Evolutionary conservation across 495 filamentous ascomycete genomes (phyloP), one percentile per base, ranked within the genome.

Genomic region (Sporormia fimetaria): DNA sequence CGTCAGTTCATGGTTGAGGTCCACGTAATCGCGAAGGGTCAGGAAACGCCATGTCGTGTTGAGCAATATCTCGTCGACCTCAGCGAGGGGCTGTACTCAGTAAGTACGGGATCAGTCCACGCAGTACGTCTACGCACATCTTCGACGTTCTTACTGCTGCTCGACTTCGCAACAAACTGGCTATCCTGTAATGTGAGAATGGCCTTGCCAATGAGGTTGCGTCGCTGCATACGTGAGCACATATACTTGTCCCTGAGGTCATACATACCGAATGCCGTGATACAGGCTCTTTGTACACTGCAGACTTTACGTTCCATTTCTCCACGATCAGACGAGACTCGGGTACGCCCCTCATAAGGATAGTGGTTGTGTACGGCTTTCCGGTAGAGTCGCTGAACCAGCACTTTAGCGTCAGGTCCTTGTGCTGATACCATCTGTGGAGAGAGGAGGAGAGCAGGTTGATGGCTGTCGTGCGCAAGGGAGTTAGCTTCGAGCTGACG

Each of bases 11-110:
- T 96, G 90, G 32, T 76, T 73, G 33, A 78, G 71, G 46, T 92
- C 73, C 25, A 90, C 65, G 49, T 93, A 96, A 7, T 75, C 85
- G 32, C 87, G 79, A 27, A 96, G 67, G 57, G 95, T 85, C 21
- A 96, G 66, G 59, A 94, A 88, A 27, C 84, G 75, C 80, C 84
- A 94, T 33, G 85, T 61, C 3, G 80, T 73, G 55, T 94, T 83
- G 14, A 75, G 73, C 8, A 79, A 60, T 33, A 96, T 72, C 48
- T 93, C 73, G n/a, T 80, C 69, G n/a, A 38, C 41, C 3, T 42
- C 42, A 12, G 44, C 33, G 8, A 53, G 49, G 8, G 26, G 33
- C 40, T 55, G 22, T 11, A 20, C 9, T 1, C 5, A 18, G 34
- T 53, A 16, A 49, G 28, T 23, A 28, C 12, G 1, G 6, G 21